Base-by-base conservation (phyloP, 129 eudicot species). In the Lactuca sativa region DNA sequence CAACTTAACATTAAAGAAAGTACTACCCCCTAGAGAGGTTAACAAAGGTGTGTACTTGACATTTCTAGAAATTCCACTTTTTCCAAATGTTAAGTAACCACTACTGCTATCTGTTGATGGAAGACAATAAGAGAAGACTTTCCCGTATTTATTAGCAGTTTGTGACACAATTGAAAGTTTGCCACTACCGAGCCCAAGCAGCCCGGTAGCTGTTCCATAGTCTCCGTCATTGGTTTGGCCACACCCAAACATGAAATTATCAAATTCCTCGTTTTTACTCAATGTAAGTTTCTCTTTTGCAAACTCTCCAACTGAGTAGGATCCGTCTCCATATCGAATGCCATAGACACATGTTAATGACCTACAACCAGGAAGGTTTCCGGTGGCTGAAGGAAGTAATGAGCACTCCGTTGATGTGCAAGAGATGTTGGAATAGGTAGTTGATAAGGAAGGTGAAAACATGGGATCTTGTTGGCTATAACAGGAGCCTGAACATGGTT, bases 161-260 rank as follows among this genome's bases (percentile, higher is more conserved):
- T 92, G 98, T 2, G 90, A 83, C 10, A 86, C 85, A 6, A 83
- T 13, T 0, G 98, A 92, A 3, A 89, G 64, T 5, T 78, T n/a
- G 43, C 77, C 75, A 1, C 81, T 77, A 1, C 92, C 98, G 14
- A 92, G 82, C 9, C 98, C 98, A 6, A 92, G 9, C 16, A 92
- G 25, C 12, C 99, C 97, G 0, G 85, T 87, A 0, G 86, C 77
- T 3, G 69, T 75, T 25, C 89, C 87, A 21, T 86, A 89, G 3
- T 81, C 59, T 31, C 99, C 99, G 44, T 76, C 81, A 64, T 93
- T 93, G 75, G 82, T 78, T 59, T 89, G 87, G 43, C 99, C 97
- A 61, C 99, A 93, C 6, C 99, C 97, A 33, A 85, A 87, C 4
- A 72, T 62, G 55, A 85, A 77, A 15, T 40, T 31, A 4, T 76